Evolutionary conservation across 192 early-diverging fungal genomes (phyloP), one percentile per base, ranked within the genome.

Genomic region (Globomyces pollinis-pini): DNA sequence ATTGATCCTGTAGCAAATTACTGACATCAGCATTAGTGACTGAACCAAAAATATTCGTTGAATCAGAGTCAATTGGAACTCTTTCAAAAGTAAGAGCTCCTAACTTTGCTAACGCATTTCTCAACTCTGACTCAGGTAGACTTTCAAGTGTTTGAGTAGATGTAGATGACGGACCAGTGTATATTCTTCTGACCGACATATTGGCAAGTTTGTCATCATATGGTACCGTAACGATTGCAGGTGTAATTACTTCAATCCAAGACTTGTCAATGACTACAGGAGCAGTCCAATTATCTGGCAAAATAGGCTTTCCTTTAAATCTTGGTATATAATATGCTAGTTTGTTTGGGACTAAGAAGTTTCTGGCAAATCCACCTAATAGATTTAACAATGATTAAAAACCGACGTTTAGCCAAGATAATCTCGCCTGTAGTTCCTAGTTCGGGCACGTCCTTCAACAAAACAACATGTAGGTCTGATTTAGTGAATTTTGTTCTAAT

Each of bases 401-500:
- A 56, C 36, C 16, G 13, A 23, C 21, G 29, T 23, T 31, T 18
- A 9, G 51, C 32, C 2, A 50, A 20, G 15, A 42, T 21, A 5
- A 30, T 44, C 16, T 33, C 30, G 3, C 51, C 55, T 58, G 81
- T 84, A 62, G 78, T 76, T 32, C 86, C 86, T 1, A 88, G 43
- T 24, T 65, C 70, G 18, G 70, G 53, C 0, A 87, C 60, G 12
- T 81, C 58, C 21, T 70, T 52, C 38, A 28, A 11, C 16, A 70
- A 38, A 28, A 13, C 61, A 3, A 70, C 45, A 47, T 70, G 68
- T n/a, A 61, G 62, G 41, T 62, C 64, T 28, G 68, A 57, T 47
- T 70, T 70, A 15, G 42, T 49, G 56, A 70, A 70, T 30, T 65
- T 65, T 18, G 59, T 55, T 30, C 68, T 51, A 29, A 61, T 33